A percentile compares a stretch with the other conserved stretches of the same genome.
Evolutionary conservation across 2,329 filamentous ascomycete genomes (phyloP).

Genomic region (Scleromitrula shiraiana): DNA sequence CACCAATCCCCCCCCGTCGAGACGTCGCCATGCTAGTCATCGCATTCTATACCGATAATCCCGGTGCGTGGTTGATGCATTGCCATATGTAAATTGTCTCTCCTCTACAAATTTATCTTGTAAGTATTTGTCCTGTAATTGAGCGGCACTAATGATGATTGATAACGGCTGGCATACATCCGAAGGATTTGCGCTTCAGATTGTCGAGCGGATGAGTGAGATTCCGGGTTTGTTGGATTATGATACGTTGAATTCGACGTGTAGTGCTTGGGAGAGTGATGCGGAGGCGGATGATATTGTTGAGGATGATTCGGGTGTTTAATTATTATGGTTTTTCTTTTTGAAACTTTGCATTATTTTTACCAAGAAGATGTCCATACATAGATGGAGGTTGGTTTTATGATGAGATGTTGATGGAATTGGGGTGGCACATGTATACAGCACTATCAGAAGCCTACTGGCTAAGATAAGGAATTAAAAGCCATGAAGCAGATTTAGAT

Average conservation of each 20-base stretch:
- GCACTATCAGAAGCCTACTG: no score
- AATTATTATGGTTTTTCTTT: no score
- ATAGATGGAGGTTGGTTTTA: no score
- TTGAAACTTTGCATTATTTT: no score
- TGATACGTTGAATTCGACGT: conserved; percentile 2
- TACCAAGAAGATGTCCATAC: no score
- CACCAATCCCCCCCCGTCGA: conserved; percentile 41
- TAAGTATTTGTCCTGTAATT: neutral
- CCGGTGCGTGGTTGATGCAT: conserved; percentile 18
- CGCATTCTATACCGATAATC: conserved; percentile 18
- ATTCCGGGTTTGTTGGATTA: conserved; percentile 12
- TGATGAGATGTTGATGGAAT: no score
- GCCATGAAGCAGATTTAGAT: no score
- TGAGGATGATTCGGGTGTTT: conserved; percentile 14
- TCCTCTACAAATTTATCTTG: conserved; percentile 10
- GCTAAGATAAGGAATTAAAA: no score
- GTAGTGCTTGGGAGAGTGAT: conserved; percentile 10
- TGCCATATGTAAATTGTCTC: conserved; percentile 26
- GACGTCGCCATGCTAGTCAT: conserved; percentile 37
- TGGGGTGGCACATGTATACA: no score
- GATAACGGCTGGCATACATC: conserved; percentile 43
- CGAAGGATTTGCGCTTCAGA: conserved; percentile 41
- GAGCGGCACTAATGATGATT: neutral
- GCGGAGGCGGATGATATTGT: neutral
- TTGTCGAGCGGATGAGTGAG: conserved; percentile 33